Base-by-base conservation (phyloP, 1,284 basidiomycete genomes). In the Leccinum angustisporum region DNA sequence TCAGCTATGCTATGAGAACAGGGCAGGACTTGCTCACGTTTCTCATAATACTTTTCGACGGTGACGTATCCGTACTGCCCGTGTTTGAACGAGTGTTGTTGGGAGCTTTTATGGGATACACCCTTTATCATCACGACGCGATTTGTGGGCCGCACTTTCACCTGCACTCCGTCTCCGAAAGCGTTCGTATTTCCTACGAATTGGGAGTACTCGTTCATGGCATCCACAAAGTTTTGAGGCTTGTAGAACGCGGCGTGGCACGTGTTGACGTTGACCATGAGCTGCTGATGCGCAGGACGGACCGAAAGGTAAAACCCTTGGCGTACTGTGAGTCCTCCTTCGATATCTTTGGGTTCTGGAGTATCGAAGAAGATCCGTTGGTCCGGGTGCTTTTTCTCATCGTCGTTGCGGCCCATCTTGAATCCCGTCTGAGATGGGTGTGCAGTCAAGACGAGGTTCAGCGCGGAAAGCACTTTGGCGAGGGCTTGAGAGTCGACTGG, bases 181-280 rank as follows among this genome's bases (percentile, higher is more conserved):
- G 76, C 78, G 27, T 74, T 75, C 0, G 76, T 63, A 2, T 81
- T 83, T 1, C 83, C 82, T 59, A 79, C 83, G 9, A 81, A 77
- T 8, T 73, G 68, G 46, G 68, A 69, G 68, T 89, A 91, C 33
- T 81, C 79, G 0, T 73, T 65, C 77, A 91, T 78, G 0, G 84
- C 83, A 2, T 79, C 72, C 0, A 83, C 86, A 3, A 92, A 77
- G 65, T 87, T 89, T 13, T 84, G 83, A 1, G 83, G 79, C 4
- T 72, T 80, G 69, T 92, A 91, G 70, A 92, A 92, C 2, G 89
- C 89, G 0, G 90, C 90, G 16, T 88, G 89, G 69, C 87, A 89
- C 2, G 86, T 86, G 63, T 92, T 91, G 59, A 92, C 85, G 66
- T 92, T 92, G 34, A 91, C 86, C 87, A 91, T 88, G 34, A 92